Evolutionary conservation across 306 rosid genomes (phyloP).

Genomic region (Vicia faba): DNA sequence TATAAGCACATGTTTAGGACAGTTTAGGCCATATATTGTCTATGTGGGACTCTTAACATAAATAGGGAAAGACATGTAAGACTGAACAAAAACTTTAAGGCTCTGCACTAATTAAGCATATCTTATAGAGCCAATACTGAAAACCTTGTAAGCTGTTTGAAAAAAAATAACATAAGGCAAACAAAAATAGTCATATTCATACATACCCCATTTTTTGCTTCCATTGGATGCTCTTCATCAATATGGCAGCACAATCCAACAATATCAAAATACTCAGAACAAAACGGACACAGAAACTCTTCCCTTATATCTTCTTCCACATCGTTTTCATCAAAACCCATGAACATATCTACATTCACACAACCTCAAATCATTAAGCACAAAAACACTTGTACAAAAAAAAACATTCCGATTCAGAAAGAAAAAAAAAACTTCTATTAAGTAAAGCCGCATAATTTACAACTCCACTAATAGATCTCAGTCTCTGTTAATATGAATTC

Average conservation of each 20-base stretch:
- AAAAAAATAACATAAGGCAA: conserved; percentile 17
- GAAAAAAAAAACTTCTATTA: background rate
- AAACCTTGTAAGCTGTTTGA: background rate
- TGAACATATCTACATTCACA: conserved; percentile 70
- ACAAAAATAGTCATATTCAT: conserved; percentile 44
- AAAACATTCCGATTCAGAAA: too few species aligned
- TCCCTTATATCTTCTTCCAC: conserved; percentile 88
- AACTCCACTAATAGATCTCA: background rate
- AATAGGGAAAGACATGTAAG: background rate
- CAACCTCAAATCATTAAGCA: conserved; percentile 30
- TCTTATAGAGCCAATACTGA: conserved; percentile 14
- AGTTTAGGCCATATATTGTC: too few species aligned
- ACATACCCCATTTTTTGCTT: conserved; percentile 91
- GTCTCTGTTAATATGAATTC: conserved; percentile 6
- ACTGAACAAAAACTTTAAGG: conserved; percentile 19
- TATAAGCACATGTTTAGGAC: too few species aligned
- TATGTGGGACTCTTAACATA: too few species aligned
- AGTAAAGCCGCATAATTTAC: conserved; percentile 26
- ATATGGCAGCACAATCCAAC: conserved; percentile 98
- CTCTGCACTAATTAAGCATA: conserved; percentile 5
- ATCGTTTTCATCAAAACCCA: conserved; percentile 86
- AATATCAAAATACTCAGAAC: conserved; percentile 87
- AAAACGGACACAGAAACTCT: conserved; percentile 90
- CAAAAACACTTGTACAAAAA: conserved; percentile 11
- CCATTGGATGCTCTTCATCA: conserved; percentile 93